Evolutionary conservation across 805 yeast genomes (phyloP).

Genomic region (Maudiozyma bulderi): DNA sequence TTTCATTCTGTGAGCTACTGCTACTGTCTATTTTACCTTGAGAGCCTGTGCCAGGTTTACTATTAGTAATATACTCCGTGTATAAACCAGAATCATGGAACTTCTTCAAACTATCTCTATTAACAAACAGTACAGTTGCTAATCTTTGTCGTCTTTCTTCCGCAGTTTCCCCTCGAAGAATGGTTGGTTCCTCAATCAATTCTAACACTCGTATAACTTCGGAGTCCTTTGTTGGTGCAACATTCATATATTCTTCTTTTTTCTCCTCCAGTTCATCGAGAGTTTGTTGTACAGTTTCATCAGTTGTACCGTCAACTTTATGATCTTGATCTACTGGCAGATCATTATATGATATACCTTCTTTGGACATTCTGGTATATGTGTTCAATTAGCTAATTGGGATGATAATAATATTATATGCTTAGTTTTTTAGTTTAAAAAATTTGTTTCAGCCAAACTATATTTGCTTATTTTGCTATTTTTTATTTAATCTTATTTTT

Average conservation of each 20-base stretch:
- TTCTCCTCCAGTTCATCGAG: constrained; percentile 11
- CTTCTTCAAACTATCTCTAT: constrained; percentile 17
- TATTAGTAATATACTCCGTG: not conserved
- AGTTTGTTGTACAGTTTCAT: constrained; percentile 22
- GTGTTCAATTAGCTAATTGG: not conserved
- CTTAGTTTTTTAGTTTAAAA: not conserved
- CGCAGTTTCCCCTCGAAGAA: constrained; percentile 48
- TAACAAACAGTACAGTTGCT: constrained; percentile 33
- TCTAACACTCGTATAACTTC: constrained; percentile 46
- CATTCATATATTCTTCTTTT: constrained; percentile 15
- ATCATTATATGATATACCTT: constrained; percentile 12
- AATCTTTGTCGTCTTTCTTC: constrained; percentile 55
- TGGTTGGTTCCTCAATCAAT: constrained; percentile 46
- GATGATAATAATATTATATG: not conserved
- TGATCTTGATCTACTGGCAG: constrained; percentile 17
- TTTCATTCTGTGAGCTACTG: constrained; percentile 5
- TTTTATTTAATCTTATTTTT: too few relatives aligned
- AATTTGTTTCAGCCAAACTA: too few relatives aligned
- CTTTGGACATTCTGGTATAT: not conserved
- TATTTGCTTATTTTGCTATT: too few relatives aligned
- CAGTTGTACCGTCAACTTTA: constrained; percentile 3
- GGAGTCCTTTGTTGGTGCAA: constrained; percentile 57
- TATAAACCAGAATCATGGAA: constrained; percentile 3
- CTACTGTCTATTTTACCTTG: not conserved
- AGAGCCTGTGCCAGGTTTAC: not conserved